phyloP scores from a whole-genome alignment of 2,329 filamentous ascomycete genomes.

The Cladobotryum mycophilum region DNA sequence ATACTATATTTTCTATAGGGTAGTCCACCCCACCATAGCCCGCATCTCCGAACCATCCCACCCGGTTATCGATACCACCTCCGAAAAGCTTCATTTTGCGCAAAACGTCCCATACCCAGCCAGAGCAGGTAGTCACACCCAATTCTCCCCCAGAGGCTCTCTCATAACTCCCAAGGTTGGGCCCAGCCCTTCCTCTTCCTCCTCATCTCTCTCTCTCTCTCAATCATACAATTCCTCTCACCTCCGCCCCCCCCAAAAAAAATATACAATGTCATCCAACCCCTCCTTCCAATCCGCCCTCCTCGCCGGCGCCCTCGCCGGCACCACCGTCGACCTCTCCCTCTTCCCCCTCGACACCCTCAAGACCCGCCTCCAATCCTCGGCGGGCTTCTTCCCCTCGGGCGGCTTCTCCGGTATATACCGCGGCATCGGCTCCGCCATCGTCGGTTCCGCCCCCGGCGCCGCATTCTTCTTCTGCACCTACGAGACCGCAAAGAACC shows the following conservation, averaged over 20 bases:
- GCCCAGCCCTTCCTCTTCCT: constrained; percentile 8
- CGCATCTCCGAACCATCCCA: constrained; percentile 7
- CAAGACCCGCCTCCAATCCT: constrained; percentile 92
- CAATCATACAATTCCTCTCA: not conserved
- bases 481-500: constrained; percentile 69
- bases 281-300: constrained; percentile 55
- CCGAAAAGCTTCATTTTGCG: not conserved
- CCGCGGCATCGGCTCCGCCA: constrained; percentile 79
- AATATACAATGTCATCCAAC: constrained; percentile 8
- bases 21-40: not conserved
- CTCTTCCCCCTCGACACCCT: constrained; percentile 98
- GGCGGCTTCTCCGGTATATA: constrained; percentile 92
- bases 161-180: constrained; percentile 1
- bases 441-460: constrained; percentile 87
- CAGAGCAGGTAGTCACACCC: not conserved
- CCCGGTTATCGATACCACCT: constrained; percentile 8
- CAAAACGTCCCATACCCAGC: not conserved
- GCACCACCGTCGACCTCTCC: constrained; percentile 92
- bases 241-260: no score
- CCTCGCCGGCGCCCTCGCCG: constrained; percentile 81
- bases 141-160: not conserved
- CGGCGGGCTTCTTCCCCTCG: constrained; percentile 66
- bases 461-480: constrained; percentile 97
- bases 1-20: no score
- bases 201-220: not conserved